Evolutionary conservation across 192 early-diverging fungal genomes (phyloP).

Genomic region (Coemansia sp.): DNA sequence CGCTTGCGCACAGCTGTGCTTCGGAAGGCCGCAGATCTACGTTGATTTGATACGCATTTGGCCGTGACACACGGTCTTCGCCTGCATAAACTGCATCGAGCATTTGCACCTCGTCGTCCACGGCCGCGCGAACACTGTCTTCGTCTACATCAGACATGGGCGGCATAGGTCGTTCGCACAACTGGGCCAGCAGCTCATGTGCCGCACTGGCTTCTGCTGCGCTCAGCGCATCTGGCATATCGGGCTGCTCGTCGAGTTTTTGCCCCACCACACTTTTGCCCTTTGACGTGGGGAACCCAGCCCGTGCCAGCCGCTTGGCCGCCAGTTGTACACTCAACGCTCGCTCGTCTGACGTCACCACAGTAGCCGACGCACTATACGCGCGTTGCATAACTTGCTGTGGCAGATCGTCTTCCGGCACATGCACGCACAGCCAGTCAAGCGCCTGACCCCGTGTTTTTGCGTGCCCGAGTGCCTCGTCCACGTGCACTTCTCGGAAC

Average conservation of each 20-base stretch:
- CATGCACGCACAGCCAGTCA: slow-evolving; percentile 87
- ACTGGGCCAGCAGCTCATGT: neutral
- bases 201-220: slow-evolving; percentile 20
- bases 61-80: slow-evolving; percentile 12
- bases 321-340: slow-evolving; percentile 12
- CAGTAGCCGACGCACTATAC: slow-evolving; percentile 20
- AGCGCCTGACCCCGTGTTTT: slow-evolving; percentile 55
- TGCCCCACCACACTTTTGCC: slow-evolving; percentile 1
- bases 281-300: slow-evolving; percentile 24
- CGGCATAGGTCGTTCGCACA: slow-evolving; percentile 6
- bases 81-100: slow-evolving; percentile 33
- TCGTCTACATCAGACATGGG: neutral
- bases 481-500: slow-evolving; percentile 69
- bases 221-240: neutral
- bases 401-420: slow-evolving; percentile 81
- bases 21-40: slow-evolving; percentile 15
- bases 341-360: neutral
- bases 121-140: neutral
- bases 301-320: slow-evolving; percentile 19
- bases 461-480: slow-evolving; percentile 68
- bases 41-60: slow-evolving; percentile 4
- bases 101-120: slow-evolving; percentile 29
- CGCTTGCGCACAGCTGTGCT: slow-evolving; percentile 4
- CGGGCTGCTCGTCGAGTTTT: neutral
- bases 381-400: slow-evolving; percentile 22